Evolutionary conservation across 495 filamentous ascomycete species (phyloP).

Genomic region (Wilcoxina mikolae): DNA sequence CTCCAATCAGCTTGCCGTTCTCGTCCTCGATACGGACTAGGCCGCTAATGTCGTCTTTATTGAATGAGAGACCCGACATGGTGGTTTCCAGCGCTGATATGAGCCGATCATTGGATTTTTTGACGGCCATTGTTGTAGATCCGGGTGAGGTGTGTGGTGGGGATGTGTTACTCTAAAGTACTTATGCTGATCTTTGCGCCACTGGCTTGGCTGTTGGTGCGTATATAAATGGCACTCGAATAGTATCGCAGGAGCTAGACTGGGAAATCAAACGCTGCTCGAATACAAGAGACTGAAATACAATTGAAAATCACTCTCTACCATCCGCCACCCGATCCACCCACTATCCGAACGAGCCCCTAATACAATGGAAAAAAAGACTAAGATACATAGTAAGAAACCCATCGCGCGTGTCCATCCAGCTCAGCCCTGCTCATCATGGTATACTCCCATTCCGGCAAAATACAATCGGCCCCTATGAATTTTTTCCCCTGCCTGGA

Average conservation of each 20-base stretch:
- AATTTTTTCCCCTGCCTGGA: background rate
- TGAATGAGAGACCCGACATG: conserved; percentile 5
- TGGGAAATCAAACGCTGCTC: too few relatives aligned
- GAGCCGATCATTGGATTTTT: conserved; percentile 3
- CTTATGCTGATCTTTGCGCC: background rate
- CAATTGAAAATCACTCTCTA: too few relatives aligned
- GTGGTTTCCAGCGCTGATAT: conserved; percentile 6
- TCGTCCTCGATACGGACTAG: conserved; percentile 3
- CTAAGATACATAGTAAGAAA: background rate
- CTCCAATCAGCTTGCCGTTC: background rate
- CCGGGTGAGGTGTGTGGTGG: background rate
- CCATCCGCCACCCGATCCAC: too few relatives aligned
- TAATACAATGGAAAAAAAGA: conserved; percentile 1
- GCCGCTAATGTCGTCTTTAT: background rate
- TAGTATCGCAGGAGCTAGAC: too few relatives aligned
- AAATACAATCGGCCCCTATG: background rate
- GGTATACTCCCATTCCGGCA: background rate
- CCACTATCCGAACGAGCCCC: too few relatives aligned
- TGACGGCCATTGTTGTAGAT: background rate
- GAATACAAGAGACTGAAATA: too few relatives aligned
- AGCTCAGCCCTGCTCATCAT: background rate
- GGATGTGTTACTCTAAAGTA: background rate
- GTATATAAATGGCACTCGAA: too few relatives aligned
- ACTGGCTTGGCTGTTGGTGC: background rate
- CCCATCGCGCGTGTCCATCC: background rate